These are phyloP conservation scores for Mucor piriformis DNA, from an alignment of 371 early-diverging fungal species.

Conservation along the genomic window DNA sequence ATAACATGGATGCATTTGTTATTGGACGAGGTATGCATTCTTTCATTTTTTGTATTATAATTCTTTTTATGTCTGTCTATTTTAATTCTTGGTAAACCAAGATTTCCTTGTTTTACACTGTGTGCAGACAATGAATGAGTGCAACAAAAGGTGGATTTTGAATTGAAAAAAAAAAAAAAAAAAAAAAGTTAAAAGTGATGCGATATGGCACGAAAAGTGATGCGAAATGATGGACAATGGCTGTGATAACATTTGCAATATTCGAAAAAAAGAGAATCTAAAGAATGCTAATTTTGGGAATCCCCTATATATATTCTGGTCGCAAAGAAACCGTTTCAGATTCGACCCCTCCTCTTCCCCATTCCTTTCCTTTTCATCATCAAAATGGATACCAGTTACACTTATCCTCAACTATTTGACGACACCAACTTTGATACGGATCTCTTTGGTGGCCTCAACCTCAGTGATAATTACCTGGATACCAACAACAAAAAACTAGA, in stretches of 20 bases:
- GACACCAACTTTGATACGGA: slow-evolving; percentile 9
- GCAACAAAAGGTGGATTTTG: no score
- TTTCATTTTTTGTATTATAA: neutral
- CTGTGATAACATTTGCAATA: no score
- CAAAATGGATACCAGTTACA: slow-evolving; percentile 19
- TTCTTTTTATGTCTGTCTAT: neutral
- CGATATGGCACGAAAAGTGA: slow-evolving; percentile 2
- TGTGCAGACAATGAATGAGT: no score
- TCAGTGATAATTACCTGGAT: neutral
- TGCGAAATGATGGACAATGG: neutral
- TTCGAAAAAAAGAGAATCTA: no score
- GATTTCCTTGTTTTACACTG: no score
- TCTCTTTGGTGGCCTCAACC: slow-evolving; percentile 13
- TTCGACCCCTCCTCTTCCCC: neutral
- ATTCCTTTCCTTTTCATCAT: slow-evolving; percentile 12
- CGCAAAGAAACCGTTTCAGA: neutral
- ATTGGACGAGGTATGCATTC: slow-evolving; percentile 52
- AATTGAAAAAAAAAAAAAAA: slow-evolving; percentile 6
- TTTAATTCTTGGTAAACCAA: no score
- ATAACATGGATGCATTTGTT: slow-evolving; percentile 44
- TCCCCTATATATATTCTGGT: neutral
- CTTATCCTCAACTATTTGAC: slow-evolving; percentile 26
- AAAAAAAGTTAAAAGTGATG: slow-evolving; percentile 2
- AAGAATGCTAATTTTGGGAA: neutral
- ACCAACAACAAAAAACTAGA: slow-evolving; percentile 4